phyloP scores from a whole-genome alignment of 2,329 filamentous ascomycete species.

The Nemania sp. region DNA sequence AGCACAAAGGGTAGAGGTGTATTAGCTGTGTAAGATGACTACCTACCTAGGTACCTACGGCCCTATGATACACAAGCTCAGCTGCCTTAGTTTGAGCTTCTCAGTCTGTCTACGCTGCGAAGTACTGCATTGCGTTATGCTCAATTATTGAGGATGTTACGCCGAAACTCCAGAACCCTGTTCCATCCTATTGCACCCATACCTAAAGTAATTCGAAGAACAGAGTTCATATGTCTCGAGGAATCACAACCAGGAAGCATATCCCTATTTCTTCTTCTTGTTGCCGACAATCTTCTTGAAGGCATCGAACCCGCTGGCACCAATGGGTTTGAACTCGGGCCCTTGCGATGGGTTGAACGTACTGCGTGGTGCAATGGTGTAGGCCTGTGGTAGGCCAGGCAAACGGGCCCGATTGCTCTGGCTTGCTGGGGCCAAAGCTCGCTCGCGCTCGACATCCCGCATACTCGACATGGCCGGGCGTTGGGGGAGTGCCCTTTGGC shows the following conservation, averaged over 20 bases:
- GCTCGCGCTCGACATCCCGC: slow-evolving; percentile 58
- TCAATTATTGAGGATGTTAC: neutral
- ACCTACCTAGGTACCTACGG: neutral
- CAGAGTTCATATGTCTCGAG: neutral
- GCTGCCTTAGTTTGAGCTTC: too few species aligned
- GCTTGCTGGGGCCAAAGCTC: slow-evolving; percentile 59
- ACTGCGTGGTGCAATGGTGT: slow-evolving; percentile 63
- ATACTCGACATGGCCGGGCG: slow-evolving; percentile 33
- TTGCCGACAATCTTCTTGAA: slow-evolving; percentile 63
- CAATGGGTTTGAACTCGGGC: slow-evolving; percentile 61
- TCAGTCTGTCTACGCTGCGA: too few species aligned
- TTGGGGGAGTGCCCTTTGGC: slow-evolving; percentile 40
- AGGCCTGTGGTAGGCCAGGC: slow-evolving; percentile 57
- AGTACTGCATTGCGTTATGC: neutral
- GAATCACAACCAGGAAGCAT: neutral
- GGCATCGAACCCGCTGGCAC: slow-evolving; percentile 64
- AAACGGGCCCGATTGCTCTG: slow-evolving; percentile 61
- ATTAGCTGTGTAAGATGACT: neutral
- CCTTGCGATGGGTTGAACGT: slow-evolving; percentile 59
- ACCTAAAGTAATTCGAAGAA: too few species aligned
- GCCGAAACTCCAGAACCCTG: slow-evolving; percentile 16
- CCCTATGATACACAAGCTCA: neutral
- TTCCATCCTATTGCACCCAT: too few species aligned
- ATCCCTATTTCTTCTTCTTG: slow-evolving; percentile 59
- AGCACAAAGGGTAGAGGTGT: too few species aligned